Conservation (phyloP, 2,329 filamentous ascomycete species). For the Fusarium sp. region DNA sequence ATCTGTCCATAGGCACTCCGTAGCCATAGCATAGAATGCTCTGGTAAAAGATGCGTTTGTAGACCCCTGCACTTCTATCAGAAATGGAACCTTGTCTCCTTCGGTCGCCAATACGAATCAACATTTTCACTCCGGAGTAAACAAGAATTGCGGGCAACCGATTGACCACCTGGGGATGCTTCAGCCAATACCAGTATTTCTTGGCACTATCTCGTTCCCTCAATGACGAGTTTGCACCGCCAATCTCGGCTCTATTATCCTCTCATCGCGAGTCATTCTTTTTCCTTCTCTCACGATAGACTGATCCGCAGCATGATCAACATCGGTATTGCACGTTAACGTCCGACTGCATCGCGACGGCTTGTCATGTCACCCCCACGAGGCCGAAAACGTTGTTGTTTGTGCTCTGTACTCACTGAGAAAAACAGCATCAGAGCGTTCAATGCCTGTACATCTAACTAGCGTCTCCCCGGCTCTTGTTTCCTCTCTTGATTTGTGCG, state of each 20-base stretch:
- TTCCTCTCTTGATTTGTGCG: slow-evolving; percentile 19
- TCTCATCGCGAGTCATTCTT: slow-evolving; percentile 20
- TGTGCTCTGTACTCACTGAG: neutral
- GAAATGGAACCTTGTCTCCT: slow-evolving; percentile 4
- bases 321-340: slow-evolving; percentile 13
- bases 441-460: neutral
- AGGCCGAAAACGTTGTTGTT: slow-evolving; percentile 6
- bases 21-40: neutral
- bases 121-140: slow-evolving; percentile 19
- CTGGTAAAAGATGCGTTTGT: slow-evolving; percentile 4
- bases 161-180: slow-evolving; percentile 13
- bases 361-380: slow-evolving; percentile 2
- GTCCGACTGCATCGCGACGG: slow-evolving; percentile 26
- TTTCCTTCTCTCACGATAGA: neutral
- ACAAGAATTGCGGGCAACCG: slow-evolving; percentile 27
- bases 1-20: neutral
- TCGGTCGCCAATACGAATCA: slow-evolving; percentile 8
- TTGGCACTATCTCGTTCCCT: slow-evolving; percentile 29
- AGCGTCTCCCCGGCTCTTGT: neutral
- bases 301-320: slow-evolving; percentile 28
- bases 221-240: slow-evolving; percentile 31
- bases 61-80: slow-evolving; percentile 19
- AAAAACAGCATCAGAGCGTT: neutral
- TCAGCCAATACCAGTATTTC: slow-evolving; percentile 28
- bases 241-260: slow-evolving; percentile 23